A percentile compares a stretch with the other conserved stretches of the same genome.
Conservation (phyloP, 345 rosid species). For the Salix udensis region DNA sequence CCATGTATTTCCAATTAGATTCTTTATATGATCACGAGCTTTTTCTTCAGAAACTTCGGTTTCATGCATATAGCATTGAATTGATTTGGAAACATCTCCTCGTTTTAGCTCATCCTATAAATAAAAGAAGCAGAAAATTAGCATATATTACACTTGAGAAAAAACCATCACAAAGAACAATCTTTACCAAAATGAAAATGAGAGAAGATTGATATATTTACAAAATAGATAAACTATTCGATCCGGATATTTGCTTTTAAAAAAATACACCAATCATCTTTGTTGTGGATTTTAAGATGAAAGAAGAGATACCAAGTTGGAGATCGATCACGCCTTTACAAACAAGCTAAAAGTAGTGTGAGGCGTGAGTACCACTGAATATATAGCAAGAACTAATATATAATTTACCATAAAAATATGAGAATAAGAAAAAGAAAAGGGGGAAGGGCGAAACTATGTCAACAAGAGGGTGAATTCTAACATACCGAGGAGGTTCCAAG, state of each 20-base stretch:
- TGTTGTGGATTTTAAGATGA: no score
- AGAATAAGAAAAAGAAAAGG: no score
- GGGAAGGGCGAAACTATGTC: neutral
- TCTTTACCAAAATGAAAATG: no score
- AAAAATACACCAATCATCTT: no score
- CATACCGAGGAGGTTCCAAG: neutral
- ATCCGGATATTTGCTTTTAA: no score
- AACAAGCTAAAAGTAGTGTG: no score
- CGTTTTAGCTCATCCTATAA: conserved; percentile 26
- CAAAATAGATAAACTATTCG: no score
- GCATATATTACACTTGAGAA: neutral
- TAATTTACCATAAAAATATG: no score
- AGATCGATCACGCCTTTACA: no score
- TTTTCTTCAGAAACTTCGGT: conserved; percentile 26
- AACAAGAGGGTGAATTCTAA: neutral
- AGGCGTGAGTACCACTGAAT: neutral
- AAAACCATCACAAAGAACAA: no score
- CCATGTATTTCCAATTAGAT: conserved; percentile 36
- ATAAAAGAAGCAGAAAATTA: neutral
- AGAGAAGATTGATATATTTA: no score
- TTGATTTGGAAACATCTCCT: conserved; percentile 32
- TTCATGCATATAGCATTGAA: conserved; percentile 41
- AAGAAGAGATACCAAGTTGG: no score
- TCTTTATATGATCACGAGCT: conserved; percentile 18
- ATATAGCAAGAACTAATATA: neutral